Base-by-base conservation (phyloP, 176 grass and related monocot genomes). In the Raddia guianensis region DNA sequence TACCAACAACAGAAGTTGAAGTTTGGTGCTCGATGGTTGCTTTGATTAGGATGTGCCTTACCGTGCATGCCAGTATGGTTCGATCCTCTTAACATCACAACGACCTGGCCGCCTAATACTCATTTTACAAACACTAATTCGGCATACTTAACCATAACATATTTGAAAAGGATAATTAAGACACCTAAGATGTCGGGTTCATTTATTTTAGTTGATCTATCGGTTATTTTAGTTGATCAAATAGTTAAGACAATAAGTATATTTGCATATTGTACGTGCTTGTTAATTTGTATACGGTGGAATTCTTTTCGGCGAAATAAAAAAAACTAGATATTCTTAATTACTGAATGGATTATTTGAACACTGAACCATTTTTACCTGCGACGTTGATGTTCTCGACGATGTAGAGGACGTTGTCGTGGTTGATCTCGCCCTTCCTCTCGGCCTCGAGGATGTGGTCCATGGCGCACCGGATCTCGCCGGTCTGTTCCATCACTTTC, bases 381-480 rank as follows among this genome's bases (percentile, higher is more conserved):
- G 94, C 94, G 2, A 97, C 94, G 50, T 97, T 97, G 78, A 97
- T 97, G 89, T 97, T 97, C 84, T 97, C 94, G 15, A 97, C 91
- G 82, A 97, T 97, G 89, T 97, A 97, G 46, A 97, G 94, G 55
- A 94, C 94, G 15, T 97, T 97, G 76, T 97, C 94, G 9, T 94
- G 89, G 78, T 90, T 97, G 84, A 97, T 97, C 80, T 97, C 94
- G 34, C 94, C 94, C 70, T 90, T 97, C 84, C 75, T 88, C 61
- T 88, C 86, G 34, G 86, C 86, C 80, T 88, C 80, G 9, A 88
- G 81, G 46, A 84, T 85, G 70, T 77, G 84, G 44, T 80, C 75
- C 85, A 88, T 88, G 49, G 81, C 84, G 71, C 84, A 80, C 81
- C 70, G 63, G 68, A 72, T 91, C 71, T 88, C 73, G 9, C 86